Percentiles rank a stretch among this genome's conserved stretches.
phyloP scores from a whole-genome alignment of 345 rosid genomes.

The Carallia brachiata region DNA sequence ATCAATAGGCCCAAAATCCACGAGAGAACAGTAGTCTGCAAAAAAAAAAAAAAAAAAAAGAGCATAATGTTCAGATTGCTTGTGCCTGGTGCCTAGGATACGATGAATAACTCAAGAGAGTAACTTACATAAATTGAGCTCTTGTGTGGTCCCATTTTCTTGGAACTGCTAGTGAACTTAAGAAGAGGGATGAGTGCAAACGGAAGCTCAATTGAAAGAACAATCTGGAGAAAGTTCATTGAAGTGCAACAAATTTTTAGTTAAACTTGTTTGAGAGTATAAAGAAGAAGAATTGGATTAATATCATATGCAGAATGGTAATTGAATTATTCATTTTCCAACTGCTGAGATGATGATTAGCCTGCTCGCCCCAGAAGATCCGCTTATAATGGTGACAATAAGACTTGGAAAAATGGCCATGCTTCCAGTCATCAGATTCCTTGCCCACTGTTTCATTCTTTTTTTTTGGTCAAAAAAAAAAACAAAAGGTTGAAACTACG shows the following conservation, averaged over 20 bases:
- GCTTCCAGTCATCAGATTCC: slow-evolving; percentile 25
- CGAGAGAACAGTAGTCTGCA: not conserved
- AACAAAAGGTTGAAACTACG: not conserved
- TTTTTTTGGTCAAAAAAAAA: no score
- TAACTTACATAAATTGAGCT: slow-evolving; percentile 16
- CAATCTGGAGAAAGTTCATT: no score
- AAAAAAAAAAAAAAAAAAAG: not conserved
- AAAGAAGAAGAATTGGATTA: no score
- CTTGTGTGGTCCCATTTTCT: slow-evolving; percentile 27
- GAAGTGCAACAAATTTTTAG: no score
- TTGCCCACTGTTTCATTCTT: slow-evolving; percentile 19
- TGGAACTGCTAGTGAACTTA: slow-evolving; percentile 21
- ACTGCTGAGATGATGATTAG: slow-evolving; percentile 31
- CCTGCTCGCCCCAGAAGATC: slow-evolving; percentile 23
- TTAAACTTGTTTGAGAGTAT: no score
- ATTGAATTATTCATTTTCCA: not conserved
- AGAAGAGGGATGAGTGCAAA: slow-evolving; percentile 30
- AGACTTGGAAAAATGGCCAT: slow-evolving; percentile 27
- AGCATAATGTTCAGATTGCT: no score
- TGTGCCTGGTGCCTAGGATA: not conserved
- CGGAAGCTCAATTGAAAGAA: not conserved
- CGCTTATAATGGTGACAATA: slow-evolving; percentile 23
- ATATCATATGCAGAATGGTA: no score
- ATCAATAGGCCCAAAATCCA: not conserved
- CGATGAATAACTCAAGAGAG: not conserved